Evolutionary conservation across 331 rosid genomes (phyloP).

Genomic region (Quercus phellos): DNA sequence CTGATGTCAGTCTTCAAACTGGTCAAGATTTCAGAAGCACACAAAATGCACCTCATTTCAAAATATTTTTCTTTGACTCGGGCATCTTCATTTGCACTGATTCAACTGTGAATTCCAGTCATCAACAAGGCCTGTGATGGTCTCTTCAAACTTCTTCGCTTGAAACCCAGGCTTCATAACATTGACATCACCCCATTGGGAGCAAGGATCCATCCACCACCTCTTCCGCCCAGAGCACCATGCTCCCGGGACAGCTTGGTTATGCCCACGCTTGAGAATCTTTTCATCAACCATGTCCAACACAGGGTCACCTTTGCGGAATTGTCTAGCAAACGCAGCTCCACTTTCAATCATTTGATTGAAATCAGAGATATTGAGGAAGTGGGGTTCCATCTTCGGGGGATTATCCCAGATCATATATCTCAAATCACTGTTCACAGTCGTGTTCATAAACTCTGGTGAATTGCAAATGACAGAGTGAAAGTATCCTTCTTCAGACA

Average conservation of each 20-base stretch:
- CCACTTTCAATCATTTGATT: conserved; percentile 73
- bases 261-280: conserved; percentile 58
- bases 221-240: conserved; percentile 78
- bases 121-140: conserved; percentile 63
- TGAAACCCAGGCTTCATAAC: conserved; percentile 65
- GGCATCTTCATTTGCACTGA: conserved; percentile 52
- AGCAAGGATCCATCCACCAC: conserved; percentile 88
- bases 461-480: conserved; percentile 87
- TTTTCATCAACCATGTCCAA: conserved; percentile 63
- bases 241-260: conserved; percentile 58
- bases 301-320: conserved; percentile 55
- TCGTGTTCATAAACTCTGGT: conserved; percentile 72
- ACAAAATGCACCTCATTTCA: background rate
- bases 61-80: conserved; percentile 7
- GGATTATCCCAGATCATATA: conserved; percentile 92
- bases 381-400: conserved; percentile 79
- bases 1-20: background rate
- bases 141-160: conserved; percentile 69
- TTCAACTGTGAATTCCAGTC: conserved; percentile 62
- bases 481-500: conserved; percentile 92
- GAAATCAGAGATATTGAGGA: conserved; percentile 65
- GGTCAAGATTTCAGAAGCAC: background rate
- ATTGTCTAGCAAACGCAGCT: conserved; percentile 85
- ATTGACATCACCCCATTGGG: conserved; percentile 82
- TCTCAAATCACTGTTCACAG: conserved; percentile 78